phyloP scores from a whole-genome alignment of 2,329 filamentous ascomycete genomes.

The Ophiostoma tasmaniense region DNA sequence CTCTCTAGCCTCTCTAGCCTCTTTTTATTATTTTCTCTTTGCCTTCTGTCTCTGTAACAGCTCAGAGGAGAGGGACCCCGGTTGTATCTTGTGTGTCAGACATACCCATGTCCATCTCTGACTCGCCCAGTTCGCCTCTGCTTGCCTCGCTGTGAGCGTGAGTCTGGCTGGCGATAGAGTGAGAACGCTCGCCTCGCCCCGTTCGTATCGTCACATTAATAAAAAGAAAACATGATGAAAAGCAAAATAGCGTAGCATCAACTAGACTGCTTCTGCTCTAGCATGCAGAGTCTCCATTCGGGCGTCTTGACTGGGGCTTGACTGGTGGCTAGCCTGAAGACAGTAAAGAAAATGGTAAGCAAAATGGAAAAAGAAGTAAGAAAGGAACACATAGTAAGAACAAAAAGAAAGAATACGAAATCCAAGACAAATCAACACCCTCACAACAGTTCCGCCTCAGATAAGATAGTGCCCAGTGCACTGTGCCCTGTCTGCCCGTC shows the following conservation, averaged over 20 bases:
- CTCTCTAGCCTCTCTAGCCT: not conserved
- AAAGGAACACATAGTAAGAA: no score
- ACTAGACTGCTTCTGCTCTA: constrained; percentile 6
- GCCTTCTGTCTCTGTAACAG: not conserved
- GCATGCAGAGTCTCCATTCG: constrained; percentile 10
- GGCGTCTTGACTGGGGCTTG: constrained; percentile 14
- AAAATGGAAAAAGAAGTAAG: not conserved
- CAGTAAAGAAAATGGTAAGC: not conserved
- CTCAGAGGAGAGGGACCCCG: not conserved
- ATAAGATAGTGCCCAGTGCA: not conserved
- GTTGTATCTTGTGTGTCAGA: constrained; percentile 18
- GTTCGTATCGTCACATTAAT: constrained; percentile 8
- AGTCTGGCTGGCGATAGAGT: not conserved
- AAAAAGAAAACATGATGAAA: not conserved
- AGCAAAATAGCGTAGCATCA: not conserved
- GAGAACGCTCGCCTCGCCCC: constrained; percentile 7
- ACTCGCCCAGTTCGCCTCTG: constrained; percentile 9
- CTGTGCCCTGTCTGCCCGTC: not conserved
- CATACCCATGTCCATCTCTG: constrained; percentile 14
- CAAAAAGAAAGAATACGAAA: not conserved
- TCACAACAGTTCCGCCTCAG: constrained; percentile 5
- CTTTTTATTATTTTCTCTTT: no score
- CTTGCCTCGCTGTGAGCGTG: not conserved
- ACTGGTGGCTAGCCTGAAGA: constrained; percentile 6
- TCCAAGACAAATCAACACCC: not conserved